phyloP scores from a whole-genome alignment of 495 filamentous ascomycete genomes.

The Pyrenula massariospora region DNA sequence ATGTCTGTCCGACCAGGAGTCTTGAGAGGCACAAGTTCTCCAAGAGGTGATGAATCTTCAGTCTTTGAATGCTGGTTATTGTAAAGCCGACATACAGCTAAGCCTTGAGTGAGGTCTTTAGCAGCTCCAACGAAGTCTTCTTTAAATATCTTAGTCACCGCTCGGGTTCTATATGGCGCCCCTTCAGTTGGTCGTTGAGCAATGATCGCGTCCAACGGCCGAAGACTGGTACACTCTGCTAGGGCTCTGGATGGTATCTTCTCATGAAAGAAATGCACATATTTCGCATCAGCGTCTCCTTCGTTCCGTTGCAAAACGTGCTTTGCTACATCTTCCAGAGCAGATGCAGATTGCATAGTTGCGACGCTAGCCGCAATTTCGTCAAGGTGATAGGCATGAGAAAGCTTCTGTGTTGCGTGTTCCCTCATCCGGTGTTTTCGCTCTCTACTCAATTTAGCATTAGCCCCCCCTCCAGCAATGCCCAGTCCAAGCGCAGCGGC shows the following conservation, averaged over 20 bases:
- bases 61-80: slow-evolving; percentile 7
- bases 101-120: slow-evolving; percentile 51
- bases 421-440: slow-evolving; percentile 65
- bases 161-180: slow-evolving; percentile 57
- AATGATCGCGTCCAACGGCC: slow-evolving; percentile 54
- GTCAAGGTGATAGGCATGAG: slow-evolving; percentile 62
- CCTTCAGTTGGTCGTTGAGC: slow-evolving; percentile 45
- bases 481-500: slow-evolving; percentile 47
- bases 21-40: slow-evolving; percentile 28
- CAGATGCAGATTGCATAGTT: slow-evolving; percentile 71
- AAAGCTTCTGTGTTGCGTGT: slow-evolving; percentile 62
- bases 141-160: slow-evolving; percentile 63
- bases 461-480: slow-evolving; percentile 40
- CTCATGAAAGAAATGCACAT: slow-evolving; percentile 81
- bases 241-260: slow-evolving; percentile 71
- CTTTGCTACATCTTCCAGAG: slow-evolving; percentile 65
- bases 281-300: slow-evolving; percentile 56
- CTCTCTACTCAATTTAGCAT: slow-evolving; percentile 59
- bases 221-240: slow-evolving; percentile 57
- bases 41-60: background rate
- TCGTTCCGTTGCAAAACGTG: slow-evolving; percentile 56
- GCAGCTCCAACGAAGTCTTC: slow-evolving; percentile 58
- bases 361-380: slow-evolving; percentile 74
- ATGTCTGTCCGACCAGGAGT: slow-evolving; percentile 22
- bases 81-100: slow-evolving; percentile 45